Base-by-base conservation (phyloP, 805 yeast species). In the Zygoascus ofunaensis region DNA sequence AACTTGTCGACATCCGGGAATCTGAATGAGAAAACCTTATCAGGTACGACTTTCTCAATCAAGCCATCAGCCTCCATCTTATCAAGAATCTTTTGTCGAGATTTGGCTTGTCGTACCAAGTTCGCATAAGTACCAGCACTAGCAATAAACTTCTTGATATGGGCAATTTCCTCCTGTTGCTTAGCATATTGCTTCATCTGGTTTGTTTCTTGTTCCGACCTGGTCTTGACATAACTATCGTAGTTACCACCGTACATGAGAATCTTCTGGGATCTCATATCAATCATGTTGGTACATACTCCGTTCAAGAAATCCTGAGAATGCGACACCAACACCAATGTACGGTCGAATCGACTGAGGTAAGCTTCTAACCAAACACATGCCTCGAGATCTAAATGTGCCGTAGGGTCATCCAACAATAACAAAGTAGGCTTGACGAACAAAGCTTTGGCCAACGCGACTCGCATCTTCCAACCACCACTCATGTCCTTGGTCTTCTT, bases 391-490 rank as follows among this genome's bases (percentile, higher is more conserved):
- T 92, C 98, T 77, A 92, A 85, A 71, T 92, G 98, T 44, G 98
- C 98, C 54, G 98, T 92, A 59, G 98, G 98, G 69, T 92, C 98
- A 73, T 92, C 98, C 65, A 92, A 79, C 58, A 92, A 72, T 61
- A 92, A 73, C 57, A 92, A 71, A 42, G 97, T 89, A 62, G 98
- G 98, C 74, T 92, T 90, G 55, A 92, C 97, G 73, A 92, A 92
- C 57, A 92, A 75, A 24, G 98, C 98, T 70, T 92, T 92, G 49
- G 96, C 95, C 51, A 92, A 74, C 37, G 98, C 97, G 50, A 92
- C 98, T 72, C 98, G 87, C 98, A 92, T 92, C 74, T 87, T 87
- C 98, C 98, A 92, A 65, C 98, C 98, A 78, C 98, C 98, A 62
- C 97, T 87, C 98, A 92, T 92, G 63, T 92, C 97, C 69, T 87